phyloP scores from a whole-genome alignment of 1,284 basidiomycete species.

The Ustilago sp. region DNA sequence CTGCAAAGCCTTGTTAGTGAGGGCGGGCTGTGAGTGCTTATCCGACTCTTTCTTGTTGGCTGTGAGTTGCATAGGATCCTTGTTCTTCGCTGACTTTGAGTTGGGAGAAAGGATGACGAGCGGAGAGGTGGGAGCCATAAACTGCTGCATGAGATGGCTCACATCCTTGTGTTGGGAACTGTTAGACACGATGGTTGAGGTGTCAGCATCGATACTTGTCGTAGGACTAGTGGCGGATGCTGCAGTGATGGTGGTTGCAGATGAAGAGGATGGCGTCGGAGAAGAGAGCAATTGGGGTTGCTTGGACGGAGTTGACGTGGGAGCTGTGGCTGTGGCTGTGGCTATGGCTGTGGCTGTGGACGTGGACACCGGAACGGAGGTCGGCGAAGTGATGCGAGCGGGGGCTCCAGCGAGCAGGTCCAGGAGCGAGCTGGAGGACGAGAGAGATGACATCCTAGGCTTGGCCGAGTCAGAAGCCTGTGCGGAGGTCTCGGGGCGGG shows the following conservation, averaged over 20 bases:
- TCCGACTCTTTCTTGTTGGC: not conserved
- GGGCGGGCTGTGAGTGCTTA: slow-evolving; percentile 1
- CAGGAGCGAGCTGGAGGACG: slow-evolving; percentile 37
- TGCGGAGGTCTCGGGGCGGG: not conserved
- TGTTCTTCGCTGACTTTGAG: slow-evolving; percentile 7
- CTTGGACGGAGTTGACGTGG: not conserved
- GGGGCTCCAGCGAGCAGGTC: slow-evolving; percentile 49
- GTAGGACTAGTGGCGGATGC: not conserved
- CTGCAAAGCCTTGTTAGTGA: slow-evolving; percentile 33
- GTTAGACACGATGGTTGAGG: slow-evolving; percentile 9
- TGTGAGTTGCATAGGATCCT: not conserved
- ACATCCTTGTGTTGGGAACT: slow-evolving; percentile 19
- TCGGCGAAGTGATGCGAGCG: slow-evolving; percentile 30
- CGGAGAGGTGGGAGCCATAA: slow-evolving; percentile 25
- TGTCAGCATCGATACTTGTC: not conserved
- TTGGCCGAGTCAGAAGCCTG: not conserved
- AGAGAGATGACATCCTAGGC: not conserved
- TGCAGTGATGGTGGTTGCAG: not conserved
- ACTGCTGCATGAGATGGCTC: slow-evolving; percentile 35
- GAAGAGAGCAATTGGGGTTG: not conserved
- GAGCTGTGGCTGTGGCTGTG: not conserved
- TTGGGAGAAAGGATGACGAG: slow-evolving; percentile 8
- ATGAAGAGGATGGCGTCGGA: not conserved
- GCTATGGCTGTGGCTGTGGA: slow-evolving; percentile 21
- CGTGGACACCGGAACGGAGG: slow-evolving; percentile 28